Base-by-base conservation (phyloP, 805 yeast species). In the Candida corydali region DNA sequence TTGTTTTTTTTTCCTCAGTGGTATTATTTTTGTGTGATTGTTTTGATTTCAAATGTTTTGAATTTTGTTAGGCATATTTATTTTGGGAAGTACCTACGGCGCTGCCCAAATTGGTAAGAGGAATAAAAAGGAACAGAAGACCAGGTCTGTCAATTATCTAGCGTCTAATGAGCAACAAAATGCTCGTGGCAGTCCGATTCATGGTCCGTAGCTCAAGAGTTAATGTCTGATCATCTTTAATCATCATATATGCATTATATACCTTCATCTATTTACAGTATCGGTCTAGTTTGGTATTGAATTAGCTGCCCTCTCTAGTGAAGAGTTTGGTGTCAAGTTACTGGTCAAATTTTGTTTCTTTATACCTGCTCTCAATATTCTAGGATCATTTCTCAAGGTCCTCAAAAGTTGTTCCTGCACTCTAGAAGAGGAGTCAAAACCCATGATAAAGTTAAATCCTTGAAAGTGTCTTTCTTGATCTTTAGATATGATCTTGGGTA, bases 401-500 rank as follows among this genome's bases (percentile, higher is more conserved):
- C 95, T 75, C 45, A 80, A 63, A 40, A 93, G 77, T 63, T 88
- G 95, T 34, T 81, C 75, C 59, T 91, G 97, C 7, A 86, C 97
- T 25, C 82, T 79, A 11, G 91, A 74, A 30, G 93, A 82, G 1
- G 88, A 74, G 57, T 93, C 98, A 56, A 91, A 93, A 15, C 85
- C 69, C 80, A 91, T 78, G 40, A 84, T 61, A 52, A 93, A 91
- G 50, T 86, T 89, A 40, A 83, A 81, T 2, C 97, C 98, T 56
- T 86, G 89, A 55, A 86, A 86, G 61, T 89, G 95, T 42, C 78
- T 74, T 55, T 89, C 95, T 53, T 88, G 94, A 53, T 87, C 87
- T 54, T 86, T 86, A 46, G 80, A 78, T 63, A 86, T 74, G 42
- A 91, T 75, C 45, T 79, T 82, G 14, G 98, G 96, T 38, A 93